A percentile compares a stretch with the other conserved stretches of the same genome.
phyloP scores from a whole-genome alignment of 257 asterid species.

The Linderniella brevidens region DNA sequence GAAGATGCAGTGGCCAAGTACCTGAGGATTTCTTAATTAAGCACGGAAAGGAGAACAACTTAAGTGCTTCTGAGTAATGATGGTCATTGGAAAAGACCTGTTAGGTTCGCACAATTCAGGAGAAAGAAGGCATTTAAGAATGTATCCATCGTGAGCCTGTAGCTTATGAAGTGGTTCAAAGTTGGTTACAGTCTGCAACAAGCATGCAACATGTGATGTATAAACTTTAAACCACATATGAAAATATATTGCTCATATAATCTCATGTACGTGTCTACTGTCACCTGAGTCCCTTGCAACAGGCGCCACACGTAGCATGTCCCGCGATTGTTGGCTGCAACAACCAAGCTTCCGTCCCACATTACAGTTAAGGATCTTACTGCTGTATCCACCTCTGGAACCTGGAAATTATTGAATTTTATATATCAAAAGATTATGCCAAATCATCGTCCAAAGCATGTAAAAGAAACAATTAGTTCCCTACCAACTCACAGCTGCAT shows the following conservation, averaged over 20 bases:
- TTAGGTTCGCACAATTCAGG: slow-evolving; percentile 90
- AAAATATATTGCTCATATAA: not conserved
- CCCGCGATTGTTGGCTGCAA: slow-evolving; percentile 87
- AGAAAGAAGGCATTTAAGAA: slow-evolving; percentile 88
- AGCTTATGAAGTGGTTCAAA: slow-evolving; percentile 96
- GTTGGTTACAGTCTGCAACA: slow-evolving; percentile 84
- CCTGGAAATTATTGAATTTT: slow-evolving; percentile 22
- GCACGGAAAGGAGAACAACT: not conserved
- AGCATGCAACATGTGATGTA: slow-evolving; percentile 1
- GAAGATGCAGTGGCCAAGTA: slow-evolving; percentile 91
- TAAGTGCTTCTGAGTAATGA: not conserved
- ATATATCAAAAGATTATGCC: not conserved
- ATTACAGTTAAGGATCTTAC: slow-evolving; percentile 82
- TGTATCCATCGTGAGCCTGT: slow-evolving; percentile 84
- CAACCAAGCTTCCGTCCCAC: slow-evolving; percentile 99
- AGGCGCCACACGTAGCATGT: slow-evolving; percentile 95
- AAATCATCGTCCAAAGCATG: not conserved
- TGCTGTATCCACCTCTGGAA: slow-evolving; percentile 95
- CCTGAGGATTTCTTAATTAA: slow-evolving; percentile 17
- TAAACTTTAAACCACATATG: not conserved
- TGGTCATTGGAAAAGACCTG: slow-evolving; percentile 25
- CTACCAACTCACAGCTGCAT: slow-evolving; percentile 95
- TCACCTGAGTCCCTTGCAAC: slow-evolving; percentile 73
- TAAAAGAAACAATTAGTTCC: slow-evolving; percentile 7
- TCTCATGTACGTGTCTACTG: slow-evolving; percentile 19